phyloP scores from a whole-genome alignment of 805 yeast genomes.

The Starmerella stellata region DNA sequence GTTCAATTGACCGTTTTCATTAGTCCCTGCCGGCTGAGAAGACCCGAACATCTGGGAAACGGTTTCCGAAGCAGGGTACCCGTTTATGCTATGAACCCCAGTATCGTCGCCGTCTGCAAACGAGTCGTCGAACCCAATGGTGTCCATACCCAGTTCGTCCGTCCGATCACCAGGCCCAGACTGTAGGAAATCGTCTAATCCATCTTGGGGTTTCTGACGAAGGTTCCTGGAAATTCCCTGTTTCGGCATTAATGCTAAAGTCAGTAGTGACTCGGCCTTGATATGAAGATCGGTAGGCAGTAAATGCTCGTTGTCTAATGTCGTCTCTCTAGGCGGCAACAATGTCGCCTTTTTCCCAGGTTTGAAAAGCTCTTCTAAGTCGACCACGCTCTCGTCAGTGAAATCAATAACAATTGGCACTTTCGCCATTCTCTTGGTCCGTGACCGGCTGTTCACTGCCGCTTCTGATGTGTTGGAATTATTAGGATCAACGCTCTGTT shows the following conservation, averaged over 20 bases:
- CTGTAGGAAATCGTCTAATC: not conserved
- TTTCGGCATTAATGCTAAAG: slow-evolving; percentile 49
- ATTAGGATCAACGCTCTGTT: not conserved
- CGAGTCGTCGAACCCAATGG: not conserved
- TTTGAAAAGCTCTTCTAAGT: slow-evolving; percentile 2
- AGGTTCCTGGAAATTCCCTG: slow-evolving; percentile 11
- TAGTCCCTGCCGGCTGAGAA: not conserved
- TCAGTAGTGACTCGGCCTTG: slow-evolving; percentile 47
- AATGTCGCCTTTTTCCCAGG: slow-evolving; percentile 21
- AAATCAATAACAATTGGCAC: slow-evolving; percentile 30
- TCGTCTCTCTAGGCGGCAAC: slow-evolving; percentile 24
- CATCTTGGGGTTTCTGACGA: slow-evolving; percentile 9
- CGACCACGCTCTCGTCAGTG: slow-evolving; percentile 3
- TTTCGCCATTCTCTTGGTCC: slow-evolving; percentile 8
- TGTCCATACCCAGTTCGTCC: not conserved
- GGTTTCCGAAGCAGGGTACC: not conserved
- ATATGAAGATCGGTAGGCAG: slow-evolving; percentile 62
- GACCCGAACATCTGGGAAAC: not conserved
- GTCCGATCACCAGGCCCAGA: no score
- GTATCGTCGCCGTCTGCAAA: not conserved
- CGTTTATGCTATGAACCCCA: no score
- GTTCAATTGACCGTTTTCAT: not conserved
- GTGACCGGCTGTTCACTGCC: not conserved
- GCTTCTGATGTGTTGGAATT: not conserved
- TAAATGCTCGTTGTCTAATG: slow-evolving; percentile 29